Evolutionary conservation across 1,139 yeast species (phyloP).

Genomic region (Pichia sp.): DNA sequence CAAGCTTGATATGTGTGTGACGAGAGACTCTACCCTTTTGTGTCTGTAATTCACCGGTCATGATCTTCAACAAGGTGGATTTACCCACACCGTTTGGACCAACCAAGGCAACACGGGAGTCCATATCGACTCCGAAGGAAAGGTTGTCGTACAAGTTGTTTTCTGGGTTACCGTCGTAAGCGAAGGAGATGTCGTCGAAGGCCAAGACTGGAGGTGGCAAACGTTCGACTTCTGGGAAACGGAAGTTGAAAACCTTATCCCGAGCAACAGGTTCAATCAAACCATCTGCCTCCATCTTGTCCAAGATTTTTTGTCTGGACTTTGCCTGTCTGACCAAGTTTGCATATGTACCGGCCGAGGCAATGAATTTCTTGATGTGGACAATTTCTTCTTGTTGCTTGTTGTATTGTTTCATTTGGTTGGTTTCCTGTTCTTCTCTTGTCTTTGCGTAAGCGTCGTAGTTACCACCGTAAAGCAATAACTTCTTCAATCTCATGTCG

Average conservation of each 20-base stretch:
- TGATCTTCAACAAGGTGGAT: constrained; percentile 88
- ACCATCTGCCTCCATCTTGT: constrained; percentile 99
- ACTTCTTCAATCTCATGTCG: constrained; percentile 81
- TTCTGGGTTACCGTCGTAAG: constrained; percentile 84
- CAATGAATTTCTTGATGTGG: constrained; percentile 97
- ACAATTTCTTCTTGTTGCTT: constrained; percentile 99
- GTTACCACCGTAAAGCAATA: constrained; percentile 91
- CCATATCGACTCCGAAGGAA: constrained; percentile 99
- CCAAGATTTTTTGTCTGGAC: constrained; percentile 97
- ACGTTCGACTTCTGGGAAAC: constrained; percentile 94
- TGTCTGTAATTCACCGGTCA: constrained; percentile 90
- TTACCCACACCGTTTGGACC: constrained; percentile 99
- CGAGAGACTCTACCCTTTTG: constrained; percentile 94
- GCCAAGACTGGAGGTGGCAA: constrained; percentile 98
- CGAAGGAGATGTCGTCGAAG: constrained; percentile 88
- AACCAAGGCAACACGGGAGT: constrained; percentile 94
- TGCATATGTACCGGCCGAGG: constrained; percentile 99
- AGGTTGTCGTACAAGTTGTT: constrained; percentile 85
- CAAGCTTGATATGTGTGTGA: constrained; percentile 96
- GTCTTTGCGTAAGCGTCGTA: constrained; percentile 96
- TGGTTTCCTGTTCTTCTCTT: constrained; percentile 87
- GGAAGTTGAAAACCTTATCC: constrained; percentile 89
- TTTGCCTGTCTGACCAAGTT: constrained; percentile 98
- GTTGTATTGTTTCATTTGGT: constrained; percentile 94
- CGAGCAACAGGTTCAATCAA: constrained; percentile 88